These are phyloP conservation scores for Salix exigua DNA, from an alignment of 345 rosid genomes.

Conservation along the genomic window DNA sequence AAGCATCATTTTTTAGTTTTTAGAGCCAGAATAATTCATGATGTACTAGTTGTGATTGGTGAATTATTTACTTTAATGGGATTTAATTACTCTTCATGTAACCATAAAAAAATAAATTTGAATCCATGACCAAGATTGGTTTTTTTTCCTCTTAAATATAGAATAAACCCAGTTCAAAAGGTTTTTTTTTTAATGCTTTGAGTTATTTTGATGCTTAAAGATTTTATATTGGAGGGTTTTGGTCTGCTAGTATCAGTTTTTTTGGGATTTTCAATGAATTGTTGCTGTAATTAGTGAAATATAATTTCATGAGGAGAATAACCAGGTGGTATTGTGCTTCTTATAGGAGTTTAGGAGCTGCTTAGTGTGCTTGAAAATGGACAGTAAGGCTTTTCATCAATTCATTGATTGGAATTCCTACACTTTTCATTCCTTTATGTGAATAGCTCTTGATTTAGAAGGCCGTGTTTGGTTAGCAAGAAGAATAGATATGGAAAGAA, in stretches of 20 bases:
- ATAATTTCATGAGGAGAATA: neutral
- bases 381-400: neutral
- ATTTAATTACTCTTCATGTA: too few species aligned
- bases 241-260: neutral
- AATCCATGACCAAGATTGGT: neutral
- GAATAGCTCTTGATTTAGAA: neutral
- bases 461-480: too few species aligned
- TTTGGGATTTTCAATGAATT: neutral
- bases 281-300: neutral
- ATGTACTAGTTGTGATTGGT: neutral
- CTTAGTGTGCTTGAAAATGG: neutral
- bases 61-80: neutral
- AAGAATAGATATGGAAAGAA: too few species aligned
- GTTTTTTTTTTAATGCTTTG: too few species aligned
- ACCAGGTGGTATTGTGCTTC: neutral
- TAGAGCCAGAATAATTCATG: neutral
- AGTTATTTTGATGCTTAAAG: neutral
- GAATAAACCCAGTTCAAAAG: neutral
- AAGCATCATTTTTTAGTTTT: too few species aligned
- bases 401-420: neutral
- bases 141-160: too few species aligned
- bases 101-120: neutral
- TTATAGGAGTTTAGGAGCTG: neutral
- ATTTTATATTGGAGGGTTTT: neutral
- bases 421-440: neutral